A percentile compares a stretch with the other conserved stretches of the same genome.
Evolutionary conservation across 352 stramenopile species (phyloP).

Genomic region (Phytophthora sp.): DNA sequence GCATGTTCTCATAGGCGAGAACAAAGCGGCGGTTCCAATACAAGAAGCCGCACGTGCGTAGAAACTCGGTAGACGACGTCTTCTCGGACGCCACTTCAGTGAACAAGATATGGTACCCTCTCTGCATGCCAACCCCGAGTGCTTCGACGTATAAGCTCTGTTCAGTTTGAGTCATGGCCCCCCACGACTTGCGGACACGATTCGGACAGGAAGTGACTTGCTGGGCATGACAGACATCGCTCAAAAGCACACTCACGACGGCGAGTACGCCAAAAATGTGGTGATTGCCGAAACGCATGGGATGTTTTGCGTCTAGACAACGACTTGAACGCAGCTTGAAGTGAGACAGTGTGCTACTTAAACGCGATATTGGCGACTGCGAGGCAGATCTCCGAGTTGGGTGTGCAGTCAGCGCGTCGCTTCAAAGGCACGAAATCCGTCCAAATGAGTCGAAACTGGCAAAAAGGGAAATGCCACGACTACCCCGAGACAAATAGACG

Average conservation of each 20-base stretch:
- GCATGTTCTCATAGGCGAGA: conserved; percentile 63
- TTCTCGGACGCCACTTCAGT: conserved; percentile 41
- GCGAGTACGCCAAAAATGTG: conserved; percentile 12
- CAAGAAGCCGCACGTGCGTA: conserved; percentile 52
- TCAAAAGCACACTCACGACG: conserved; percentile 19
- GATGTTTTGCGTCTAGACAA: neutral
- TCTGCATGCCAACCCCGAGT: conserved; percentile 34
- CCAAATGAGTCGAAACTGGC: conserved; percentile 17
- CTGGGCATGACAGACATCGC: conserved; percentile 9
- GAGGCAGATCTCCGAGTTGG: conserved; percentile 9
- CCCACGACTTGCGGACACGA: conserved; percentile 40
- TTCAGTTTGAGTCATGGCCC: conserved; percentile 33
- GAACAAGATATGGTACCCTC: conserved; percentile 49
- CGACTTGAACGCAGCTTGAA: conserved; percentile 3
- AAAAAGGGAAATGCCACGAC: neutral
- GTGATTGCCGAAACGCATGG: conserved; percentile 20
- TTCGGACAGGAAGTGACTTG: conserved; percentile 5
- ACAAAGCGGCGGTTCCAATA: conserved; percentile 62
- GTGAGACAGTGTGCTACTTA: no score
- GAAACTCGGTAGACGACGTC: conserved; percentile 36
- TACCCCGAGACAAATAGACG: conserved; percentile 12
- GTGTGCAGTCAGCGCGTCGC: conserved; percentile 9
- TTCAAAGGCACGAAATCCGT: no score
- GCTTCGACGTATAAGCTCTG: conserved; percentile 44
- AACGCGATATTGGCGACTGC: conserved; percentile 4